Conservation (phyloP, 169 alveolate genomes). For the Plasmodium ovale region DNA sequence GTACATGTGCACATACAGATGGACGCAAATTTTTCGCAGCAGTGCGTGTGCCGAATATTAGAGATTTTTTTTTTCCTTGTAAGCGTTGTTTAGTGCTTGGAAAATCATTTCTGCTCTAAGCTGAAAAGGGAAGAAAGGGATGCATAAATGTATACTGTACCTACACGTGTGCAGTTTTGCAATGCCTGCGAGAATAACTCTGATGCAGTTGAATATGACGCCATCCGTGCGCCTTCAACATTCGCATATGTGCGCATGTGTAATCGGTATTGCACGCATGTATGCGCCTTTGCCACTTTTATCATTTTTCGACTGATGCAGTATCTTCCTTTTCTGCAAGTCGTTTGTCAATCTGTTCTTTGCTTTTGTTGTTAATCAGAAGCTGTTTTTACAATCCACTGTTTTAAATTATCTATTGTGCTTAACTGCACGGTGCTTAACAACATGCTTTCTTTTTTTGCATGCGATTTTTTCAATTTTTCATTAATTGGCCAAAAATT, state of each 20-base stretch:
- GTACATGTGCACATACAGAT: no score
- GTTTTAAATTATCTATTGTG: neutral
- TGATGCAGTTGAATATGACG: no score
- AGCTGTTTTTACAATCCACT: neutral
- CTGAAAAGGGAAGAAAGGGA: constrained; percentile 18
- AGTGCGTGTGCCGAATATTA: neutral
- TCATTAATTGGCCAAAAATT: no score
- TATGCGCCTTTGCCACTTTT: neutral
- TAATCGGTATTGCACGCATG: constrained; percentile 2
- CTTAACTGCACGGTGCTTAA: neutral
- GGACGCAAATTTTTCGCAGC: no score
- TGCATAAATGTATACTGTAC: constrained; percentile 2
- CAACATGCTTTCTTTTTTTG: neutral
- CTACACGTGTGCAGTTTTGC: neutral
- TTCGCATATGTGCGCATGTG: neutral
- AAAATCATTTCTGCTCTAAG: constrained; percentile 76
- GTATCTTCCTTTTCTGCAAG: no score
- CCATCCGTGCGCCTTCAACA: no score
- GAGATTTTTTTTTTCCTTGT: constrained; percentile 39
- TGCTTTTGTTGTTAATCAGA: neutral
- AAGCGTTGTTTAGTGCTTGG: constrained; percentile 74
- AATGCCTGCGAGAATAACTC: neutral
- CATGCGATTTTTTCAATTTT: neutral
- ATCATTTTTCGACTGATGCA: neutral
- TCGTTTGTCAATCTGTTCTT: neutral